Base-by-base conservation (phyloP, 495 filamentous ascomycete genomes). In the Glutinoglossum americanum region DNA sequence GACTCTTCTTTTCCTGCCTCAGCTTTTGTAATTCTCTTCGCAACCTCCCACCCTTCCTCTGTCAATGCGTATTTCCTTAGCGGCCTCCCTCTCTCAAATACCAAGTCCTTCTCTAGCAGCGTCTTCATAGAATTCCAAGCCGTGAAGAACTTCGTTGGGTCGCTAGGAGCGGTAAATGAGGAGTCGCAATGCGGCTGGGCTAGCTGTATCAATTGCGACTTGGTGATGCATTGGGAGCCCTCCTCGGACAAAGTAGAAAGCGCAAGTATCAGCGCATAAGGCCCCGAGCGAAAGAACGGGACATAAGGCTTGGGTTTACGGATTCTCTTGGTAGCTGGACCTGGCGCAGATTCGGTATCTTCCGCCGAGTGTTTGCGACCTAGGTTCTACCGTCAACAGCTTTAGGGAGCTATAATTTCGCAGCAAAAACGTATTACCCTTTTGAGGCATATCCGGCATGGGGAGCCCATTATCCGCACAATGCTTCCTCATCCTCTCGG, bases 91-190 rank as follows among this genome's bases (percentile, higher is more conserved):
- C 78, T 76, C 55, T 84, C 79, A 59, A 80, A 82, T 0, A 89
- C 84, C 10, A 89, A 71, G 45, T 89, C 85, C 67, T 89, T 89
- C 28, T 80, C 71, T 1, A 80, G 62, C 28, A 92, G 70, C 0
- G 81, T 85, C 62, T 86, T 89, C 79, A 93, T 93, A 0, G 84
- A 86, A 63, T 75, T 82, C 87, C 87, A 93, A 0, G 86, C 87
- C 1, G 85, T 92, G 61, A 86, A 87, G 64, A 75, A 84, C 61
- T 79, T 84, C 5, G 71, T 81, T 2, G 82, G 70, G 54, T 88
- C 81, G 10, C 70, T 68, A 6, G 84, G 82, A 0, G 77, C 79
- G 0, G 78, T 83, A 63, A 88, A 89, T 0, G 84, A 88, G 5
- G 81, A 69, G 65, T 89, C 84, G 62, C 82, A 88, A 66, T 82